These are phyloP conservation scores for Gliomastix tumulicola DNA, from an alignment of 2,329 filamentous ascomycete genomes.

Conservation along the genomic window DNA sequence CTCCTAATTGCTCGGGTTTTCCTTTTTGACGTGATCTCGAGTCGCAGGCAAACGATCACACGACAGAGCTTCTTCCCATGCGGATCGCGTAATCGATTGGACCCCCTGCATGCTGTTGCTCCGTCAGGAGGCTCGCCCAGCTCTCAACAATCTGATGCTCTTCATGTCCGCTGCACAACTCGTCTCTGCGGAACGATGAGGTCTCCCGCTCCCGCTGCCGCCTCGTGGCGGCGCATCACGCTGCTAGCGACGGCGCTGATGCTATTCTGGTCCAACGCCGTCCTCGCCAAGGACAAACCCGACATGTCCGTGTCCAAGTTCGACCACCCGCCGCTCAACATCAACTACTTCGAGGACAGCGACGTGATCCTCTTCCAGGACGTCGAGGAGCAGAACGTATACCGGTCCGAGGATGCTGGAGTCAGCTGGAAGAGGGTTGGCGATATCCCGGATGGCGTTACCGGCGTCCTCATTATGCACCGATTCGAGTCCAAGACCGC, in stretches of 20 bases:
- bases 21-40: too few species aligned
- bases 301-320: conserved; percentile 59
- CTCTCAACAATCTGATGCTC: too few species aligned
- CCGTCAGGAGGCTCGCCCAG: too few species aligned
- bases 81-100: too few species aligned
- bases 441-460: conserved; percentile 56
- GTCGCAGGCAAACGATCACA: too few species aligned
- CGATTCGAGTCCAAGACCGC: conserved; percentile 72
- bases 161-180: too few species aligned
- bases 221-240: conserved; percentile 42
- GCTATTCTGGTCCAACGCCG: conserved; percentile 16
- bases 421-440: conserved; percentile 64
- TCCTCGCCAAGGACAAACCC: conserved; percentile 56
- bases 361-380: conserved; percentile 76
- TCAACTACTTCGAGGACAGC: conserved; percentile 90
- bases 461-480: conserved; percentile 64
- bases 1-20: too few species aligned
- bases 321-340: conserved; percentile 55
- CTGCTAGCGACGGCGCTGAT: conserved; percentile 18
- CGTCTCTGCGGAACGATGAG: too few species aligned
- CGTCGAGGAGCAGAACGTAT: conserved; percentile 54
- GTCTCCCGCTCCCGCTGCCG: conserved; percentile 39
- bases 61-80: too few species aligned
- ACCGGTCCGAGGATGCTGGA: conserved; percentile 76
- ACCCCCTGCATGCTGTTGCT: too few species aligned